phyloP scores from a whole-genome alignment of 805 yeast species.

The Kuraishia capsulata region DNA sequence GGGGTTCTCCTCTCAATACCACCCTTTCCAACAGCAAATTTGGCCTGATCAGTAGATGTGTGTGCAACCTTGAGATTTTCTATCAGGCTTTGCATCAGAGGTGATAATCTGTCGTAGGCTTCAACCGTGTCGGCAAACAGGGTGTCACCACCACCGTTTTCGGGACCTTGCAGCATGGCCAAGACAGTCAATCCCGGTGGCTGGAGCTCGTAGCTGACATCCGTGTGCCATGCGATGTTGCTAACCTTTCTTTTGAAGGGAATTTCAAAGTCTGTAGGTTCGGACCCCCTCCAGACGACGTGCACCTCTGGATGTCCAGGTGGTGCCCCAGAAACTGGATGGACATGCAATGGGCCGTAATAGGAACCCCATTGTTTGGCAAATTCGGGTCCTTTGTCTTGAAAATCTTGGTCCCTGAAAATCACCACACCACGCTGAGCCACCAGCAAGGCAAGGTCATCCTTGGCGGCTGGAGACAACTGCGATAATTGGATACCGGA shows the following conservation, averaged over 20 bases:
- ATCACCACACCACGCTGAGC: slow-evolving; percentile 39
- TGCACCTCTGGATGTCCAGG: slow-evolving; percentile 30
- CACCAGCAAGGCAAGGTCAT: slow-evolving; percentile 36
- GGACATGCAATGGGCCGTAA: slow-evolving; percentile 37
- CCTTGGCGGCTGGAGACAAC: slow-evolving; percentile 30
- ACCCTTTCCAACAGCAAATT: slow-evolving; percentile 42
- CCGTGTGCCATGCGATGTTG: slow-evolving; percentile 36
- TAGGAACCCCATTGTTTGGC: slow-evolving; percentile 32
- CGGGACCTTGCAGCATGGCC: slow-evolving; percentile 33
- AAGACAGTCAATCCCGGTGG: slow-evolving; percentile 48
- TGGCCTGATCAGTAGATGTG: slow-evolving; percentile 65
- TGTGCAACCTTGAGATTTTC: slow-evolving; percentile 59
- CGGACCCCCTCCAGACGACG: slow-evolving; percentile 28
- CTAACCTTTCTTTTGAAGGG: slow-evolving; percentile 19
- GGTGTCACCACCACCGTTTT: slow-evolving; percentile 47
- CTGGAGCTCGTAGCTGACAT: slow-evolving; percentile 57
- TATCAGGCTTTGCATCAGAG: slow-evolving; percentile 48
- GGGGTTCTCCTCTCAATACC: slow-evolving; percentile 60
- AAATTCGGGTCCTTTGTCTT: slow-evolving; percentile 27
- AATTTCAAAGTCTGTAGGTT: slow-evolving; percentile 12
- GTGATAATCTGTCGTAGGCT: slow-evolving; percentile 66
- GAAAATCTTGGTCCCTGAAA: slow-evolving; percentile 37
- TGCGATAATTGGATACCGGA: slow-evolving; percentile 32
- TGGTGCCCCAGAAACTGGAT: slow-evolving; percentile 42
- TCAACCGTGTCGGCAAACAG: slow-evolving; percentile 63